Base-by-base conservation (phyloP, 306 rosid species). In the Phaseolus lunatus region DNA sequence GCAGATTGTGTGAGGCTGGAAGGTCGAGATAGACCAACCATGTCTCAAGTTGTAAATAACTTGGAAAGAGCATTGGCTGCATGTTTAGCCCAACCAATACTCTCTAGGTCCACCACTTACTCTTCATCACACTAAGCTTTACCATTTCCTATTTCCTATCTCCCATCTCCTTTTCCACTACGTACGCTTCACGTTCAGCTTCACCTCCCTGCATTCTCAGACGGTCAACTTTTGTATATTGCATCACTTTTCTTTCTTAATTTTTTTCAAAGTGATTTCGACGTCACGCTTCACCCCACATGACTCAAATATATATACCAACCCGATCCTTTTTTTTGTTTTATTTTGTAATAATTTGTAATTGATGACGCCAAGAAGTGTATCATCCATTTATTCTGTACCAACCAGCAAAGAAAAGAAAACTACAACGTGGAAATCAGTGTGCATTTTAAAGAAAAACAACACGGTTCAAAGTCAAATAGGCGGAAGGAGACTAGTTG, bases 1-100 rank as follows among this genome's bases (percentile, higher is more conserved):
- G 83, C 86, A 2, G 97, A 95, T 70, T 95, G 98, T 80, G 97
- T 95, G 12, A 53, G 52, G 0, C 50, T 83, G 33, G 92, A 88
- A 66, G 97, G 97, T 4, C n/a, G 85, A 9, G 71, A 87, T 2
- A 85, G 99, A 69, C 99, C 99, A 13, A 65, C 76, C 0, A 95
- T 92, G 96, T 70, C 77, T 0, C 83, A 87, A 5, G 82, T 92
- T 81, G 97, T 87, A 57, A 80, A 77, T 57, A 73, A 64, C 77
- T 79, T 95, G 72, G 97, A 91, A 68, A 77, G 67, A 70, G 99
- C 99, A 0, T 79, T 89, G 61, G 87, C 35, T 11, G 90, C 87
- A 24, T 89, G 92, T 75, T 84, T 88, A 68, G 89, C 87, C 1
- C 78, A 67, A 24, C 89, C 91, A 5, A 20, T 56, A 0, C 39